Base-by-base conservation (phyloP, 345 rosid species). In the Gossypium raimondii region DNA sequence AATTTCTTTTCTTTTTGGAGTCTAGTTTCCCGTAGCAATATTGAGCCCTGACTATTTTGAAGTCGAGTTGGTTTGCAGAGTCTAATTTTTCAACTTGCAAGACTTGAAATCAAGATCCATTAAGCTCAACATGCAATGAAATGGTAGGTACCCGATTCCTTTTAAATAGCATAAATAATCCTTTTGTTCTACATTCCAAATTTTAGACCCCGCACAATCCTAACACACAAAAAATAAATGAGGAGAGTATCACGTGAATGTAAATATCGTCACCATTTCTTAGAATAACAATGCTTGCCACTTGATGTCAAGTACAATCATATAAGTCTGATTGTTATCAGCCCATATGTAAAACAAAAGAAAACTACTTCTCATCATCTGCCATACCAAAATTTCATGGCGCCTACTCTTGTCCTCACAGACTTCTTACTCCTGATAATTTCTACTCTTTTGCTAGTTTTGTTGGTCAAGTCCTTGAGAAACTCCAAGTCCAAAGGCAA, bases 371-470 rank as follows among this genome's bases (percentile, higher is more conserved):
- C 38, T 65, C 29, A 41, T 22, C 51, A 43, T 65, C 16, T 65
- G 9, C 51, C 50, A 18, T 65, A 41, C 27, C 14, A 43, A 11
- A 65, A 43, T n/a, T 65, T n/a, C 69, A 65, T 65, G 69, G 69
- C 69, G 17, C 56, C 38, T 7, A 3, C 38, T 67, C 5, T 50
- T 48, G 17, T 4, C 64, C 52, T 16, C 9, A 60, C 48, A 18
- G 72, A 53, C 43, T 43, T 59, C 25, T 51, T 59, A 55, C 38
- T 78, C 25, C 64, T 48, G 34, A 12, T 75, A 76, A 10, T 79
- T 43, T 74, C 79, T 22, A 67, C 70, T 20, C 48, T 83, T 41
- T 18, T 68, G n/a, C 47, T 76, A 61, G 58, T 27, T 65, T 53
- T 57, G 60, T 16, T 84, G 51, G 13, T 81, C 17, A 76, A 53